Evolutionary conservation across 305 asterid genomes (phyloP), one percentile per base, ranked within the genome.

Genomic region (Fraxinus baroniana): DNA sequence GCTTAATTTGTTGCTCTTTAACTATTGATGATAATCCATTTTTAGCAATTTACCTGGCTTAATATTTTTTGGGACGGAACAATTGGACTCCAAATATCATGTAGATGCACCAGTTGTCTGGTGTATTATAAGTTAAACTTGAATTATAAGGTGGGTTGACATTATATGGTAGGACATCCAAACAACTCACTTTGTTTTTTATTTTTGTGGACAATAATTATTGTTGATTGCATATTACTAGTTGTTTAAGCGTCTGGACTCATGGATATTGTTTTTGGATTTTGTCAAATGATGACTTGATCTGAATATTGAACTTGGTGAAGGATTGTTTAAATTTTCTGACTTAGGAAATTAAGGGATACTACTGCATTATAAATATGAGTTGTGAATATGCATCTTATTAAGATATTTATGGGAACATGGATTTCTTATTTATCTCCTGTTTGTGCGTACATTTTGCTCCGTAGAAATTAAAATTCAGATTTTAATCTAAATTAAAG

Each of bases 111-210:
- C 78, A 52, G 30, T 74, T 78, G 30, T 68, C 35, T 77, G 17
- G 44, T 85, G 81, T 74, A 26, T 24, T 24, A 10, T 66, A 52
- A 44, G 76, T 76, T 33, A 20, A 74, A 3, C 75, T 60, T 49
- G 70, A 37, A 71, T 72, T 32, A 66, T 80, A 66, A 46, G 41
- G 44, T 24, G 72, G 78, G 22, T 17, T 10, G 35, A 41, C 33
- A 55, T 62, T 72, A 70, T 77, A 35, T 68, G 80, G 57, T 70
- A 77, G 73, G 80, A 52, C 80, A 64, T 64, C 78, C 74, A 81
- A 80, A 72, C 35, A 79, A 64, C 33, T 64, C 33, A 75, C 10
- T 22, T 41, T 70, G 35, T 22, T 78, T 84, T 79, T 55, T 73
- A 37, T 81, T 81, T 68, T 39, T 12, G 33, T 4, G 39, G 41